Conservation (phyloP, 768 basidiomycete species). For the Mycena leptocephala region DNA sequence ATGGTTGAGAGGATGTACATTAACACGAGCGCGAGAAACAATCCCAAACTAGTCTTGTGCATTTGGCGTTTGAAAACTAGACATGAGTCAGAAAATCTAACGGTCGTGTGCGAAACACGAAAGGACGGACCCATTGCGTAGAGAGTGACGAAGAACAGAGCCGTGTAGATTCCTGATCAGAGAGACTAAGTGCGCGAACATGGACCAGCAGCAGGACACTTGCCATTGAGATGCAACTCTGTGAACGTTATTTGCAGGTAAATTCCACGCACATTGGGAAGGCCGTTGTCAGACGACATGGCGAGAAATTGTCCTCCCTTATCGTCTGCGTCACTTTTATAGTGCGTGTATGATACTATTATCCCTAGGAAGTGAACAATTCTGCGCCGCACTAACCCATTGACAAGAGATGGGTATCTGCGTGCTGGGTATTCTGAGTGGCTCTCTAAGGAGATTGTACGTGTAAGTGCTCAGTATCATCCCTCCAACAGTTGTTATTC, state of each 20-base stretch:
- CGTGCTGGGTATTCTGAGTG: too few species aligned
- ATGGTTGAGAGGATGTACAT: slow-evolving; percentile 2
- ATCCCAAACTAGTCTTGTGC: not conserved
- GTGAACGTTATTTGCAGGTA: not conserved
- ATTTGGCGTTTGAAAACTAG: not conserved
- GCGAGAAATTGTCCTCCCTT: not conserved
- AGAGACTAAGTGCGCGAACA: not conserved
- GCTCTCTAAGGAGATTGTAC: too few species aligned
- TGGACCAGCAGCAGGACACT: not conserved
- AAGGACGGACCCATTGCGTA: not conserved
- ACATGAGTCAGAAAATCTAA: too few species aligned
- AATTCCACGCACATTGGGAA: not conserved
- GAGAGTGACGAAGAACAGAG: not conserved
- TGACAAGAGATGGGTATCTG: too few species aligned
- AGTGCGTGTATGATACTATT: too few species aligned
- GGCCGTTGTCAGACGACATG: not conserved
- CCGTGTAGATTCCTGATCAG: not conserved
- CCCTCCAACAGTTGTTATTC: too few species aligned
- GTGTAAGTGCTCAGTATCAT: too few species aligned
- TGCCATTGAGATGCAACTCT: not conserved
- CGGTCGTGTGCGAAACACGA: too few species aligned
- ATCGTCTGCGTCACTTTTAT: too few species aligned
- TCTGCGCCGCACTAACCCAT: too few species aligned
- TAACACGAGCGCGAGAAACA: not conserved
- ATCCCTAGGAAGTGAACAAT: too few species aligned